Evolutionary conservation across 108 stramenopile species (phyloP), one percentile per base, ranked within the genome.

Genomic region (Fistulifera pelliculosa): DNA sequence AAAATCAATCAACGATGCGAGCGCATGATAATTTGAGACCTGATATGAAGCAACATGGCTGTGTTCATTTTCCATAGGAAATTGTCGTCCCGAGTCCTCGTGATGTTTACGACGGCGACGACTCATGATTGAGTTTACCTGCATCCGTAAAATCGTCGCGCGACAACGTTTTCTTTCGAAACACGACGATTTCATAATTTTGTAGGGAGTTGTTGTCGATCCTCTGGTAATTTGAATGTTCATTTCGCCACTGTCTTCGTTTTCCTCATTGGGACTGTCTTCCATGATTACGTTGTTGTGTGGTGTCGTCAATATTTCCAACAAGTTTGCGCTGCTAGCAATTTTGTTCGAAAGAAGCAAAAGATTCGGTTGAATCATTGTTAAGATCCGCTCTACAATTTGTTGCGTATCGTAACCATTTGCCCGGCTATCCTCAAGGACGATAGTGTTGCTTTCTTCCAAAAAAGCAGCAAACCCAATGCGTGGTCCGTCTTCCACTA

Each of bases 1-100:
- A 64, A 90, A 89, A 65, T 94, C 73, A 52, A 94, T 60, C 2
- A 94, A 48, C 1, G 87, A 71, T 11, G 83, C 71, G 50, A 93
- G 49, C 3, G 83, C 68, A 63, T 93, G 85, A 51, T 75, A 93
- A 41, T 40, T 59, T 19, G 60, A 67, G 11, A 66, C 60, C 5
- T 43, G 55, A 28, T 49, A 43, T 24, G 25, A 39, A 43, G 12
- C 22, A 16, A 28, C 14, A 11, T 39, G 39, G 35, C 14, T 12
- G 12, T 43, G 67, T 49, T 51, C 62, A 40, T 25, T 45, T 26
- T 40, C 35, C 15, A 47, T 26, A 43, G 60, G 55, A 56, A 58
- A 70, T 41, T 22, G 24, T 5, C 64, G 54, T 23, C 51, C 35
- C 22, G 53, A 17, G 12, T 52, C 47, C 22, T 56, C 31, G 31